Evolutionary conservation across 2,329 filamentous ascomycete genomes (phyloP).

Genomic region (Scortechinia acanthostroma): DNA sequence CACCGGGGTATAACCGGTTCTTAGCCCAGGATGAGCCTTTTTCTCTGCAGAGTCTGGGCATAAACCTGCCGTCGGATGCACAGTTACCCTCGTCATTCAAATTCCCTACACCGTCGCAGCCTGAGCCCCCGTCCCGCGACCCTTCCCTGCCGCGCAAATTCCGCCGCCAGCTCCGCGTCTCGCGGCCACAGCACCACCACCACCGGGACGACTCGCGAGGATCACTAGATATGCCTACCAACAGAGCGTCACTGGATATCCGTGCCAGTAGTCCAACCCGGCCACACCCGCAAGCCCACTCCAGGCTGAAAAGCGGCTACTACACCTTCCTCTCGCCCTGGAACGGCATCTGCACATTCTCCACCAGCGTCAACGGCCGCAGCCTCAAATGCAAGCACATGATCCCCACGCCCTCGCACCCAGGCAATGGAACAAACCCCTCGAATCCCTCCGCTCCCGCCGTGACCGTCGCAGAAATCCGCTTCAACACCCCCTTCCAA

Average conservation of each 20-base stretch:
- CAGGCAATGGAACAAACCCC: constrained; percentile 5
- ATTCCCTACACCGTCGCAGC: neutral
- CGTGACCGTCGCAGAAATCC: constrained; percentile 47
- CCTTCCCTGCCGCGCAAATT: neutral
- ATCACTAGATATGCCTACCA: neutral
- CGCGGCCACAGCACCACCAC: neutral
- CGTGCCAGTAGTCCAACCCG: constrained; percentile 4
- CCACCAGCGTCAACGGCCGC: constrained; percentile 45
- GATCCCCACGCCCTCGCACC: constrained; percentile 20
- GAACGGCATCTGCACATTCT: constrained; percentile 55
- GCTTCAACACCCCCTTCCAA: constrained; percentile 49
- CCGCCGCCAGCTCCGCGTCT: neutral
- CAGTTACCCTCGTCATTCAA: neutral
- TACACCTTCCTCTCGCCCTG: constrained; percentile 57
- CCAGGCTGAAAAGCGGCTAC: constrained; percentile 15
- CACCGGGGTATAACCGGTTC: neutral
- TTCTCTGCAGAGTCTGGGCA: neutral
- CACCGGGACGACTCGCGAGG: neutral
- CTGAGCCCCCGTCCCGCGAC: neutral
- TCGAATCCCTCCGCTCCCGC: constrained; percentile 13
- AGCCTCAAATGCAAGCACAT: constrained; percentile 48
- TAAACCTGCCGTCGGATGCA: neutral
- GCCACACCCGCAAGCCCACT: constrained; percentile 1
- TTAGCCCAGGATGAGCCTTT: neutral
- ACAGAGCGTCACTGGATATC: neutral